Conservation (phyloP, 2,329 filamentous ascomycete species). For the Emmonsiellopsis sp. region DNA sequence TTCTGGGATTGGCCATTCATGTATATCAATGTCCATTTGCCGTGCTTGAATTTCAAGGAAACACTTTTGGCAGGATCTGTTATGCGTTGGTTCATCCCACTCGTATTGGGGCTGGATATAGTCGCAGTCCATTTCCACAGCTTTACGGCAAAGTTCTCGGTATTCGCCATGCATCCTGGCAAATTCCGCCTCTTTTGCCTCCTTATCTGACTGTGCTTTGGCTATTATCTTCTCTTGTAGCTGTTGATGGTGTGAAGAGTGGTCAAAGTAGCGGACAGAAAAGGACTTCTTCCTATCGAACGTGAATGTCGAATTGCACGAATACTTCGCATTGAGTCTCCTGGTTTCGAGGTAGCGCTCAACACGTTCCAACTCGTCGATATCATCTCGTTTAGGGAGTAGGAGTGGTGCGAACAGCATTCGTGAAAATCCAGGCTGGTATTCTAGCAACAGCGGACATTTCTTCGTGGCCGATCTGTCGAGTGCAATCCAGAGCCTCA, state of each 20-base stretch:
- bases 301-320: slow-evolving; percentile 28
- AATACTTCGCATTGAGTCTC: slow-evolving; percentile 6
- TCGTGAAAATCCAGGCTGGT: slow-evolving; percentile 36
- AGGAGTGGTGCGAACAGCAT: slow-evolving; percentile 36
- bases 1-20: neutral
- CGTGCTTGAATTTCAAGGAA: too few species aligned
- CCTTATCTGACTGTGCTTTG: slow-evolving; percentile 22
- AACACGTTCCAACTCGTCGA: slow-evolving; percentile 37
- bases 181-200: slow-evolving; percentile 29
- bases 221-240: slow-evolving; percentile 30
- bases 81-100: neutral
- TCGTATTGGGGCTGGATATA: neutral
- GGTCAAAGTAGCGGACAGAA: slow-evolving; percentile 39
- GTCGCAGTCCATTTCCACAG: neutral
- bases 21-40: neutral
- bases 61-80: neutral
- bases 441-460: slow-evolving; percentile 37
- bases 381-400: slow-evolving; percentile 35
- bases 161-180: slow-evolving; percentile 13
- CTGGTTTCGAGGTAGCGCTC: slow-evolving; percentile 41
- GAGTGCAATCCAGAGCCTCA: slow-evolving; percentile 52
- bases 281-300: slow-evolving; percentile 34
- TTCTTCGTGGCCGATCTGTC: slow-evolving; percentile 38
- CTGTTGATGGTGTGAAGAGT: slow-evolving; percentile 32
- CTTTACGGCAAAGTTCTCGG: neutral